Evolutionary conservation across 768 basidiomycete genomes (phyloP), one percentile per base, ranked within the genome.

Genomic region (Boletus sp.): DNA sequence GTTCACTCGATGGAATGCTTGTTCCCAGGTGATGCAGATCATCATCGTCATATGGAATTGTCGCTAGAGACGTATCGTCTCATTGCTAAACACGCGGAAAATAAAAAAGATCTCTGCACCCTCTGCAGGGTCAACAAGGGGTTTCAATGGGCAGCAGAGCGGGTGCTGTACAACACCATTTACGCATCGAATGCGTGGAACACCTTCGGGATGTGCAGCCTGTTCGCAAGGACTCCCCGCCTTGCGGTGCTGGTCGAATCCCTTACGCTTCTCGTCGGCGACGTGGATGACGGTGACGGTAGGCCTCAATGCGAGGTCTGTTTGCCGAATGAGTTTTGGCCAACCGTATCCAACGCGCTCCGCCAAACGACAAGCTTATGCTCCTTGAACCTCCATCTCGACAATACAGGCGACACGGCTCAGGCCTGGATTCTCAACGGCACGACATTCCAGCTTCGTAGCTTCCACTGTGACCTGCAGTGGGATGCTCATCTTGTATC

Each of bases 381-480:
- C 5, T 79, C 78, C 65, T 75, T 89, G 58, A 81, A 78, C 58
- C 73, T 88, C 47, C 75, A 80, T 59, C 44, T 77, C 18, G 64
- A 71, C 30, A 61, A 54, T 36, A 65, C 61, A 12, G 50, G 58
- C 17, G 67, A 75, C 17, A 35, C 59, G 28, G 65, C 68, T 20
- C 64, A 67, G 12, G 71, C 77, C 1, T 77, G 77, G 77, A 71
- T 77, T 44, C 68, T 78, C 9, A 50, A 70, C 4, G 71, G 67
- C 2, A 79, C 77, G 56, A 67, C 71, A 1, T 88, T 87, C 62
- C 80, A 72, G 33, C 81, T 89, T n/a, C 78, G 72, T 35, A 76
- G 74, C 17, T 85, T 89, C 57, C 82, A 83, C 60, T 86, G 84
- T 64, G 87, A 88, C 65, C 75, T 89, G 42, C 77, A 80, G 57